phyloP scores from a whole-genome alignment of 148 eudicot genomes.

The Cornus florida region DNA sequence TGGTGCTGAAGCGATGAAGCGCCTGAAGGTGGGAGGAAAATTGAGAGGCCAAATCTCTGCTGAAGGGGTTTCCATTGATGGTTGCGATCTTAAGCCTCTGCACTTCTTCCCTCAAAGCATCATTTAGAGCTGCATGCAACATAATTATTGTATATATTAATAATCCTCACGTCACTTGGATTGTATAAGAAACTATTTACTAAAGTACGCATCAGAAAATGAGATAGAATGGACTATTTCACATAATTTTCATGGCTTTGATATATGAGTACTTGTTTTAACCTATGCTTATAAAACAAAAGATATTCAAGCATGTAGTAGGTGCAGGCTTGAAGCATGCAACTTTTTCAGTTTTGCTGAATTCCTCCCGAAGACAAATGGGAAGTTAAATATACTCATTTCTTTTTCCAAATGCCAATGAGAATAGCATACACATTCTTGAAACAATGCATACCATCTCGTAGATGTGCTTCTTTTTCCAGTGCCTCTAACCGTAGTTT shows the following conservation, averaged over 20 bases:
- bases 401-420: neutral
- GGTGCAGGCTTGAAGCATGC: neutral
- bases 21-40: slow-evolving; percentile 40
- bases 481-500: slow-evolving; percentile 26
- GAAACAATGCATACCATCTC: slow-evolving; percentile 27
- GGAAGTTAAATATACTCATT: neutral
- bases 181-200: neutral
- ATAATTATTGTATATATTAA: neutral
- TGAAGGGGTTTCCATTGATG: slow-evolving; percentile 42
- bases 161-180: neutral
- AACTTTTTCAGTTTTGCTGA: neutral
- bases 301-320: neutral
- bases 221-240: neutral
- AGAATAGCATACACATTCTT: neutral
- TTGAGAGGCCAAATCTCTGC: slow-evolving; percentile 41
- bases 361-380: neutral
- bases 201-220: neutral
- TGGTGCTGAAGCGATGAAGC: slow-evolving; percentile 35
- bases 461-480: slow-evolving; percentile 31
- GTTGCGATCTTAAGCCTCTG: slow-evolving; percentile 74
- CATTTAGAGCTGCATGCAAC: slow-evolving; percentile 65
- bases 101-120: slow-evolving; percentile 80
- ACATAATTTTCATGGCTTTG: neutral
- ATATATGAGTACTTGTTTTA: neutral
- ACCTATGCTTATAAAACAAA: neutral